Evolutionary conservation across 2,329 filamentous ascomycete genomes (phyloP), one percentile per base, ranked within the genome.

Genomic region (Talaromyces sp.): DNA sequence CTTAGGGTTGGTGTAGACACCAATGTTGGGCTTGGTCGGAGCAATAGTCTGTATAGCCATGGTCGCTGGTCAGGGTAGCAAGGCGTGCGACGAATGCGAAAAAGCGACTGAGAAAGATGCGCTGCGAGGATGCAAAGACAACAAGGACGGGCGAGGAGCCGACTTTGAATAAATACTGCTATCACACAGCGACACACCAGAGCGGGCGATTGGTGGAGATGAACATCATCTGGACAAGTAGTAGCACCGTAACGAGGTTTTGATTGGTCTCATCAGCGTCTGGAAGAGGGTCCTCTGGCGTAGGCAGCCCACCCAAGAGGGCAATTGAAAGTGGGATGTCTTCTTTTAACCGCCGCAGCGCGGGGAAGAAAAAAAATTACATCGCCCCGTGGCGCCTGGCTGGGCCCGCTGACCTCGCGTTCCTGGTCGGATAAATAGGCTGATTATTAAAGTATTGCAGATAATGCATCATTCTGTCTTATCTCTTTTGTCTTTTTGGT

Each of bases 1-100:
- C 61, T 86, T 85, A 19, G 93, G 91, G 79, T 97, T 96, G 57
- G 93, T 97, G 82, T 89, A 97, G 66, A 97, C 92, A 68, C 92
- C 93, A 72, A 97, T 95, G 79, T 97, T 97, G 61, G 90, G 79
- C 83, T 95, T 94, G n/a, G 58, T 53, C 21, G 56, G 27, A 38
- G 53, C 52, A 2, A 54, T 56, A 17, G 31, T 38, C 19, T 56
- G 46, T 43, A 54, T 38, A 32, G 61, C 52, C 62, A 64, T 64
- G 27, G 54, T 57, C 55, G 38, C 55, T 50, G 17, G n/a, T 41
- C 24, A 26, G 9, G 19, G 43, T 50, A 50, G 43, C 43, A 46
- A 46, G n/a, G 9, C 43, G n/a, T 52, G 27, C 26, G n/a, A 14
- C 48, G 26, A 52, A 26, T 9, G 24, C 48, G 21, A 29, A 52